Evolutionary conservation across 371 early-diverging fungal species (phyloP).

Genomic region (Rhizopus sp.): DNA sequence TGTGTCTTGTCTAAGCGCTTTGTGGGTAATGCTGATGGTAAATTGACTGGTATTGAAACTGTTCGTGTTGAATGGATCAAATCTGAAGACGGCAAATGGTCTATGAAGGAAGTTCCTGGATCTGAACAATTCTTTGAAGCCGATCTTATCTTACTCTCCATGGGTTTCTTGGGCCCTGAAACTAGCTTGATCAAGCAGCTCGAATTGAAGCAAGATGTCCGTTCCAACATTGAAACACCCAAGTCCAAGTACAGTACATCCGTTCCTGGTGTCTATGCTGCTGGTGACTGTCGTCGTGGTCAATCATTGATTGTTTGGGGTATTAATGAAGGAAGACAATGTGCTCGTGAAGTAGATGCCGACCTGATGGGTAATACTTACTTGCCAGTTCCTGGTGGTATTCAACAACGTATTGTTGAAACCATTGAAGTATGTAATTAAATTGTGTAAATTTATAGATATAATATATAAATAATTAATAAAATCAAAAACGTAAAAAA

Average conservation of each 20-base stretch:
- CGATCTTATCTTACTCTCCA: conserved; percentile 89
- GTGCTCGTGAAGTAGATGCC: conserved; percentile 91
- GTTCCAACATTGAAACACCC: conserved; percentile 82
- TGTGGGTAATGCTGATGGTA: conserved; percentile 79
- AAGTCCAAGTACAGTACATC: conserved; percentile 78
- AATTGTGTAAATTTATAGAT: too few relatives aligned
- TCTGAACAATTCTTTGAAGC: conserved; percentile 85
- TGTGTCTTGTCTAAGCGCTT: conserved; percentile 93
- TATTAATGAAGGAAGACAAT: conserved; percentile 96
- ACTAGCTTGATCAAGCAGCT: conserved; percentile 78
- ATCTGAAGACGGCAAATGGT: conserved; percentile 77
- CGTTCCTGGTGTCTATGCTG: conserved; percentile 86
- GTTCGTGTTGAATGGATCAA: conserved; percentile 95
- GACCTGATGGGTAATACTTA: conserved; percentile 74
- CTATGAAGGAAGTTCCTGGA: conserved; percentile 84
- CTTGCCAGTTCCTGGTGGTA: conserved; percentile 71
- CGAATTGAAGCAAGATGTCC: conserved; percentile 71
- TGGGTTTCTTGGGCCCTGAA: conserved; percentile 98
- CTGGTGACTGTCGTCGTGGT: conserved; percentile 96
- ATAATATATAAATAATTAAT: too few relatives aligned
- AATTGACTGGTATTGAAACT: conserved; percentile 90
- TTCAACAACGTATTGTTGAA: conserved; percentile 50
- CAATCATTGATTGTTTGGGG: conserved; percentile 96
- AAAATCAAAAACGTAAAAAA: too few relatives aligned
- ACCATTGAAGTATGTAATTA: not conserved